Evolutionary conservation across 352 stramenopile species (phyloP), one percentile per base, ranked within the genome.

Genomic region (Blastocystis sp.): DNA sequence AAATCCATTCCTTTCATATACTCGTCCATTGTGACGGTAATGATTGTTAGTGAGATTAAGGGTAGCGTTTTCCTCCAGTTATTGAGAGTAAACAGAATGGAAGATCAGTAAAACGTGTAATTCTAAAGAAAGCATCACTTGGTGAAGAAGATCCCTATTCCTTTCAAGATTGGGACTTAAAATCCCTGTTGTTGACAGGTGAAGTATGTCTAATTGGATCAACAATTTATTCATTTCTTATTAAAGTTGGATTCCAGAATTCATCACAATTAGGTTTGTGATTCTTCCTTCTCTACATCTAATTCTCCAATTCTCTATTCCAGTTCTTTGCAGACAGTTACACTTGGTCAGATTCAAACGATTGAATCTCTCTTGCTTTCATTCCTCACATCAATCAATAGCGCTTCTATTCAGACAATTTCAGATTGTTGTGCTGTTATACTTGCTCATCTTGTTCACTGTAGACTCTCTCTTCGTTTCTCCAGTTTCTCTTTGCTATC

Each of bases 111-210:
- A 59, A 39, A 1, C 42, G 49, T 24, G 69, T 80, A 5, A 42
- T 80, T 63, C 7, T 80, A 11, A 80, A 80, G 43, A 80, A 59
- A 16, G 69, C 69, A 5, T 61, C 27, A n/a, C 49, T 80, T 27
- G n/a, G 32, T 5, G 51, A 32, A 14, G 69, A 80, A 43, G 69
- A 80, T 63, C 69, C 69, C 3, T 80, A 58, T 37, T 63, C 39
- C 9, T 80, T 80, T 35, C 39, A 27, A 4, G 52, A 80, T 21
- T 80, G 69, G 69, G 27, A 80, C 21, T 43, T 19, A 24, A 59
- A 16, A 24, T 42, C 69, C 7, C 49, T 58, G 29, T 7, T 80
- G 9, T 21, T 80, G 3, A 46, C 46, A n/a, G 69, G 69, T 16
- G 21, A 63, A 39, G 46, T 80, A 43, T 59, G 42, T 39, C 0